Percentiles rank a stretch among this genome's conserved stretches.
Conservation (phyloP, 495 filamentous ascomycete genomes). For the Penicillium taxi region DNA sequence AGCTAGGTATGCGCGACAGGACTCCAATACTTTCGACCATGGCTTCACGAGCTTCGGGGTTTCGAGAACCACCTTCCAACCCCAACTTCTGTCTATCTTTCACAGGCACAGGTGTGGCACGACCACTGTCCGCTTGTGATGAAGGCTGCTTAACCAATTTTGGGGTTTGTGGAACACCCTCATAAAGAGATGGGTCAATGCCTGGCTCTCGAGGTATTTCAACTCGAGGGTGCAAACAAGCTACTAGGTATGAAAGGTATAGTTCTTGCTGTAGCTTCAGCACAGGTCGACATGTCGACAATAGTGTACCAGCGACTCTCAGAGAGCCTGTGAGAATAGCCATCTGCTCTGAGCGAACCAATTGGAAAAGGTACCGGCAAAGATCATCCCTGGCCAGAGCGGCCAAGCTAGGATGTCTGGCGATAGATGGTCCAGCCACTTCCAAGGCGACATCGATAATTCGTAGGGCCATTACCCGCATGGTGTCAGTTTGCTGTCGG, state of each 20-base stretch:
- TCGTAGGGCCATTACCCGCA: slow-evolving; percentile 92
- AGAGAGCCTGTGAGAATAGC: slow-evolving; percentile 85
- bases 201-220: slow-evolving; percentile 86
- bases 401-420: slow-evolving; percentile 83
- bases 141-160: slow-evolving; percentile 76
- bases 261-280: slow-evolving; percentile 96
- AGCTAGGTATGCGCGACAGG: slow-evolving; percentile 82
- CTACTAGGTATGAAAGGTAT: slow-evolving; percentile 88
- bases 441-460: slow-evolving; percentile 98
- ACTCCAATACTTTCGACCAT: slow-evolving; percentile 97
- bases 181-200: slow-evolving; percentile 86
- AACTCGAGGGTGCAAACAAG: slow-evolving; percentile 84
- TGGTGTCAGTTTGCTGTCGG: slow-evolving; percentile 81
- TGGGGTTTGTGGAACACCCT: slow-evolving; percentile 85
- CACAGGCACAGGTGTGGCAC: slow-evolving; percentile 86
- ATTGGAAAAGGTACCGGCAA: slow-evolving; percentile 91
- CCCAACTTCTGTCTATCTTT: slow-evolving; percentile 91
- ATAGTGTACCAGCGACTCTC: slow-evolving; percentile 80
- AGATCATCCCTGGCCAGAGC: slow-evolving; percentile 85
- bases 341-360: slow-evolving; percentile 94
- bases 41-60: slow-evolving; percentile 89
- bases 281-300: slow-evolving; percentile 86
- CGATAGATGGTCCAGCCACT: slow-evolving; percentile 92
- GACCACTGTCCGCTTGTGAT: slow-evolving; percentile 69
- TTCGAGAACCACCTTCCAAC: slow-evolving; percentile 83